Percentiles rank a stretch among this genome's conserved stretches.
These are phyloP conservation scores for Pseudofabraea citricarpa DNA, from an alignment of 2,329 filamentous ascomycete species.

Conservation along the genomic window DNA sequence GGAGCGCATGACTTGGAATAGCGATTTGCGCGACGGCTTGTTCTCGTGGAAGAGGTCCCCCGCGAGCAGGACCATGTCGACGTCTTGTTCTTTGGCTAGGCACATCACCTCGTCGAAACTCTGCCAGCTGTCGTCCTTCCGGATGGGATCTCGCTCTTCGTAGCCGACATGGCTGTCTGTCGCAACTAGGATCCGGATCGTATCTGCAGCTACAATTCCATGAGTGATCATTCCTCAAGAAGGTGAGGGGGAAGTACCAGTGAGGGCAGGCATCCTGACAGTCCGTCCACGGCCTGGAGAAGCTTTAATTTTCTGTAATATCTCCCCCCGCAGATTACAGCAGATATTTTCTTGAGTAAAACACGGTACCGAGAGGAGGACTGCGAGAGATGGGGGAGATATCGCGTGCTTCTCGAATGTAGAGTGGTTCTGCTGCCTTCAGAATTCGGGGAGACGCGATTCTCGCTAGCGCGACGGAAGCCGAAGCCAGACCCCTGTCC, in stretches of 20 bases:
- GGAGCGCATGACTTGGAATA: conserved; percentile 97
- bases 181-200: conserved; percentile 87
- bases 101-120: conserved; percentile 95
- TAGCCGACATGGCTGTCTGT: conserved; percentile 99
- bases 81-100: conserved; percentile 76
- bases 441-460: conserved; percentile 9
- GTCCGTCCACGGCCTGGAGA: no score
- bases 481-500: conserved; percentile 5
- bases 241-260: conserved; percentile 6
- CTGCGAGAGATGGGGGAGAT: background rate
- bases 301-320: no score
- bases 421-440: background rate
- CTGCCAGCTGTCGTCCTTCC: conserved; percentile 96
- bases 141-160: conserved; percentile 85
- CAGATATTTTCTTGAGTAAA: no score
- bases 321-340: no score
- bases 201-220: conserved; percentile 52
- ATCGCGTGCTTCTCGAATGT: background rate
- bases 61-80: conserved; percentile 94
- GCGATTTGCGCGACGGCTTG: conserved; percentile 88
- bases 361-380: no score
- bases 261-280: conserved; percentile 18
- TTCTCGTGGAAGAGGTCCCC: conserved; percentile 98
- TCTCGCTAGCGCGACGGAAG: background rate
- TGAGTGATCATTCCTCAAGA: conserved; percentile 3